Percentiles rank a stretch among this genome's conserved stretches.
These are phyloP conservation scores for Galerina marginata DNA, from an alignment of 768 basidiomycete species.

Conservation along the genomic window DNA sequence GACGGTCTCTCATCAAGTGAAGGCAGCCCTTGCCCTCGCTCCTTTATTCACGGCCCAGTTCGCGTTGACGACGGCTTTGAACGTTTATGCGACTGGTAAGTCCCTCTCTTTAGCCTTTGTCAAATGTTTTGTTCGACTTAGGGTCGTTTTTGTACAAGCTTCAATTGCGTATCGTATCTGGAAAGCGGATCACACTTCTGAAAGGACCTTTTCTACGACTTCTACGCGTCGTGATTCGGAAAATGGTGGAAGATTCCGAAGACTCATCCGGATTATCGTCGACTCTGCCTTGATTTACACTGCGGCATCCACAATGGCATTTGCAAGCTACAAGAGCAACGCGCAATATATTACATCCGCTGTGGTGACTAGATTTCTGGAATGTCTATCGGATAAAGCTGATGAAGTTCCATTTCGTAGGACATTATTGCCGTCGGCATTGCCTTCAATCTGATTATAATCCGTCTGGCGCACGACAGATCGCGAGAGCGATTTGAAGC, in stretches of 20 bases:
- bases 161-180: constrained; percentile 11
- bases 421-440: constrained; percentile 13
- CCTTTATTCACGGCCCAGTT: constrained; percentile 7
- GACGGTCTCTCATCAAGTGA: constrained; percentile 5
- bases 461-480: constrained; percentile 5
- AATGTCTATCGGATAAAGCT: not conserved
- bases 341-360: constrained; percentile 14
- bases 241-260: not conserved
- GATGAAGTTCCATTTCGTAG: not conserved
- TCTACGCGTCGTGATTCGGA: not conserved
- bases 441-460: constrained; percentile 10
- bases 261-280: constrained; percentile 8
- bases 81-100: constrained; percentile 11
- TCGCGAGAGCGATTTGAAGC: not conserved
- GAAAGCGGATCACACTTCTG: not conserved
- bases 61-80: constrained; percentile 8
- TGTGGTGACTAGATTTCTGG: not conserved
- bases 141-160: not conserved
- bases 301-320: constrained; percentile 1
- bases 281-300: constrained; percentile 15
- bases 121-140: not conserved
- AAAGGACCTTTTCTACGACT: not conserved
- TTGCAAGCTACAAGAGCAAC: constrained; percentile 13
- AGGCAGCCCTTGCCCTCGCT: not conserved
- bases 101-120: not conserved